Evolutionary conservation across 129 eudicot genomes (phyloP), one percentile per base, ranked within the genome.

Genomic region (Pulicaria dysenterica): DNA sequence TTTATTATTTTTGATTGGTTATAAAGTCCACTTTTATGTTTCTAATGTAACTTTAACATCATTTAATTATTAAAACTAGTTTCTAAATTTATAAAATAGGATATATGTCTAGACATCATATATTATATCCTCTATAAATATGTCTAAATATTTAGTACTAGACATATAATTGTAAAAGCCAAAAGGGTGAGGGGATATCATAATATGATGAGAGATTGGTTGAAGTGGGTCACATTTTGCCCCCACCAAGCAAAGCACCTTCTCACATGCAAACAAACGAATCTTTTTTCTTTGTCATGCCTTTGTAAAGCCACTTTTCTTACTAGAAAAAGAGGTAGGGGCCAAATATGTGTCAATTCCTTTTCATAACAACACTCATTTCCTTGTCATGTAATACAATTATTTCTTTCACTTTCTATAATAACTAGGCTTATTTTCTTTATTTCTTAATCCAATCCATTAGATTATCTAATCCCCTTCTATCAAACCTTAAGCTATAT

Each of bases 221-320:
- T 69, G 8, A 42, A 59, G 16, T 46, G 69, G 77, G 67, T 45
- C 40, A 61, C 77, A 73, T 48, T 61, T 73, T 73, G 69, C 41
- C 69, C 53, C 53, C 48, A 60, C 71, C 71, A 73, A 62, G 78
- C 63, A 50, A 63, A 63, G 78, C 78, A 73, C 63, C 60, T 62
- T 73, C 50, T 73, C 78, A 62, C 78, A 73, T 73, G 78, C 64
- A 54, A 63, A 73, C 71, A 24, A 62, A 62, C 11, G 70, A 73
- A 73, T 73, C 44, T 51, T 62, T 73, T 24, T 24, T 24, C 31
- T 24, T 24, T 24, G 62, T 24, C 63, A 63, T 62, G 53, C 71
- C 61, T 73, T 73, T 64, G 39, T 48, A 73, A 73, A 73, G 78
- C 70, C 54, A 53, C 78, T 62, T 50, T 73, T 63, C 71, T 62